phyloP scores from a whole-genome alignment of 306 rosid genomes.

The Casuarina cunninghamiana region DNA sequence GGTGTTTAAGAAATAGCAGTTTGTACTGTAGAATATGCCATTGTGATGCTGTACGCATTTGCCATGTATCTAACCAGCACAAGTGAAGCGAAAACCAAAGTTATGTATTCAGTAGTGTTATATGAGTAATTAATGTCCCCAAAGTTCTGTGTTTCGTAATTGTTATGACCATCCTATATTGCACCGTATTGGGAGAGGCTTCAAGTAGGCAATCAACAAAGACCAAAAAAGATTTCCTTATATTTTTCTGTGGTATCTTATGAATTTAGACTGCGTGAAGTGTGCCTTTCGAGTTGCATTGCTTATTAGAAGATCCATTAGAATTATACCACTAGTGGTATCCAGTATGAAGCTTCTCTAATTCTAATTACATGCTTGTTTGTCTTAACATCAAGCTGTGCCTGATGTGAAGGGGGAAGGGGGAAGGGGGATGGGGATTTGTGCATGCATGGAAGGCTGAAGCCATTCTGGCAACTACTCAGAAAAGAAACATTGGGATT shows the following conservation, averaged over 20 bases:
- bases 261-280: neutral
- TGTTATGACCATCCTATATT: neutral
- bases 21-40: neutral
- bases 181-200: neutral
- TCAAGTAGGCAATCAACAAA: neutral
- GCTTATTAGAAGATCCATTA: neutral
- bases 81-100: neutral
- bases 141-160: neutral
- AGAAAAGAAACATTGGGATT: no score
- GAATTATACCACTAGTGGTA: neutral
- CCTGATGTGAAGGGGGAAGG: neutral
- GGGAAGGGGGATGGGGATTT: no score
- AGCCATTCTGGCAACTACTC: no score
- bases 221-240: neutral
- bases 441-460: no score
- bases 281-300: neutral
- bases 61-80: neutral
- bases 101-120: neutral
- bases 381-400: neutral
- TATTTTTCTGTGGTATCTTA: neutral
- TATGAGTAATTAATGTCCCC: neutral
- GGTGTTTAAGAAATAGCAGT: neutral
- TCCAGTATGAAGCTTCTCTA: neutral
- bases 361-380: neutral
- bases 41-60: neutral